Evolutionary conservation across 2,329 filamentous ascomycete species (phyloP).

Genomic region (Davidsoniella eucalypti): DNA sequence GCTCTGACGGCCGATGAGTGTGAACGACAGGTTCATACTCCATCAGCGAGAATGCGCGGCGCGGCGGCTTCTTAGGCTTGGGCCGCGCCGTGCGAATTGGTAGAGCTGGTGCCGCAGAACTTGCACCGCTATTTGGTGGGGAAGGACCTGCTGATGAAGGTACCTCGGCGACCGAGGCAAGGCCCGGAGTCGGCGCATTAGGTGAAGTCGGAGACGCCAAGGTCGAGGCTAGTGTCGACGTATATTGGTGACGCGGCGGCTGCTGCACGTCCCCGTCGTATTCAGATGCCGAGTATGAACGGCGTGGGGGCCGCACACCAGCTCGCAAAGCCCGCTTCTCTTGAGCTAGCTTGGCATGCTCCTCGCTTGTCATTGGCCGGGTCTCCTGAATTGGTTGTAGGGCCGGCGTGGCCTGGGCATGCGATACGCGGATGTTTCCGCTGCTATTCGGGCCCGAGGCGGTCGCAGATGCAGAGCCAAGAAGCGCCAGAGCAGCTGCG

Average conservation of each 20-base stretch:
- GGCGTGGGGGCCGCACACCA: slow-evolving; percentile 8
- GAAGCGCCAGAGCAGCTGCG: slow-evolving; percentile 6
- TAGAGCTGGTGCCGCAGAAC: slow-evolving; percentile 17
- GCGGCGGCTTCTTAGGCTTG: slow-evolving; percentile 22
- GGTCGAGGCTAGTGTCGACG: slow-evolving; percentile 2
- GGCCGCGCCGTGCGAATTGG: slow-evolving; percentile 3
- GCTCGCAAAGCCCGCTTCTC: not conserved
- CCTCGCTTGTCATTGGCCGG: not conserved
- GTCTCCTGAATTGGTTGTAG: not conserved
- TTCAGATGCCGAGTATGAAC: slow-evolving; percentile 12
- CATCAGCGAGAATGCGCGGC: slow-evolving; percentile 43
- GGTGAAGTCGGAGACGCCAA: slow-evolving; percentile 1
- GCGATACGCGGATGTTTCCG: not conserved
- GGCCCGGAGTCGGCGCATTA: not conserved
- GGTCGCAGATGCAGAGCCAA: not conserved
- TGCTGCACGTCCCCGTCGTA: slow-evolving; percentile 3
- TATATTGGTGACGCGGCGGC: slow-evolving; percentile 4
- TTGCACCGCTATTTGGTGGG: slow-evolving; percentile 4
- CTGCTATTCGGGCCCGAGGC: not conserved
- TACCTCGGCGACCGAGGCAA: not conserved
- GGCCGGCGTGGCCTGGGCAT: not conserved
- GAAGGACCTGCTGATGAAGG: slow-evolving; percentile 17
- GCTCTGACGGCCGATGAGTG: slow-evolving; percentile 30
- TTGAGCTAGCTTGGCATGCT: not conserved
- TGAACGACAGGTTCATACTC: slow-evolving; percentile 38